These are phyloP conservation scores for Barnettozyma californica DNA, from an alignment of 805 yeast genomes.

Conservation along the genomic window DNA sequence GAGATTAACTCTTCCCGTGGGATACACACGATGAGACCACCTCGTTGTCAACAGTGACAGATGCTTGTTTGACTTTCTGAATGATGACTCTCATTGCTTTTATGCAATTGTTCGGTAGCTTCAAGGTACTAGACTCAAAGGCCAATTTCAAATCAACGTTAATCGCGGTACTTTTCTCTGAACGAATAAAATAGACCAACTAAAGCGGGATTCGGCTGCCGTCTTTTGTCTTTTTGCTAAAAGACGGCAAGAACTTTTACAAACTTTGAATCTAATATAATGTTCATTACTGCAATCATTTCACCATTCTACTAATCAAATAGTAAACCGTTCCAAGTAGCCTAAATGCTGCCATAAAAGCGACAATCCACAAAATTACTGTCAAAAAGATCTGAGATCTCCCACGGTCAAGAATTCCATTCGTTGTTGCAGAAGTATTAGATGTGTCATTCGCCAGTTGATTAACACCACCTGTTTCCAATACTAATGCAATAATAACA, in stretches of 20 bases:
- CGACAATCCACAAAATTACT: slow-evolving; percentile 89
- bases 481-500: slow-evolving; percentile 73
- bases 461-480: slow-evolving; percentile 76
- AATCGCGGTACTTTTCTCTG: neutral
- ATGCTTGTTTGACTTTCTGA: slow-evolving; percentile 83
- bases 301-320: slow-evolving; percentile 34
- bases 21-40: slow-evolving; percentile 55
- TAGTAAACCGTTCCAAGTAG: slow-evolving; percentile 70
- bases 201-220: neutral
- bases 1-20: neutral
- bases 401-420: slow-evolving; percentile 8
- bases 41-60: slow-evolving; percentile 74
- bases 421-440: slow-evolving; percentile 12
- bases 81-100: slow-evolving; percentile 75
- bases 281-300: slow-evolving; percentile 10
- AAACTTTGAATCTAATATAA: neutral
- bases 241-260: too few relatives aligned
- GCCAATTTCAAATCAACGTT: too few relatives aligned
- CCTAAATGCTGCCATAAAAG: slow-evolving; percentile 80
- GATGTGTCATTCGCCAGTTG: slow-evolving; percentile 25
- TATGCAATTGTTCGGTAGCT: neutral
- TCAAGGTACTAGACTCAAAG: too few relatives aligned
- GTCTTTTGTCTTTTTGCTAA: neutral
- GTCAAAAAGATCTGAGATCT: slow-evolving; percentile 68
- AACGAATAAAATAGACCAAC: neutral